Evolutionary conservation across 2,329 filamentous ascomycete genomes (phyloP), one percentile per base, ranked within the genome.

Genomic region (Botryotinia calthae): DNA sequence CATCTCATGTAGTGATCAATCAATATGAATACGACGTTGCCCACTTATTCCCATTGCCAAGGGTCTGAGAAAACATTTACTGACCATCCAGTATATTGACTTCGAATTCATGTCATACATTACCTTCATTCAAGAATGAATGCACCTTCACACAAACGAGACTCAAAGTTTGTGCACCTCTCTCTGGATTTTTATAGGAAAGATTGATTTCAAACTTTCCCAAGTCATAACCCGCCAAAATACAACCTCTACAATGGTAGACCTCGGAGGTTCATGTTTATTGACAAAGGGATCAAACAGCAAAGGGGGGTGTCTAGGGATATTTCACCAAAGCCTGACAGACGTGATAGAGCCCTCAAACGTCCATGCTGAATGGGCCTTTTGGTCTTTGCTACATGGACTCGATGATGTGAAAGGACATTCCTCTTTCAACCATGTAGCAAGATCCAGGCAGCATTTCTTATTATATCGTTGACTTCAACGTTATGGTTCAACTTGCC

Each of bases 291-390:
- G 12, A 64, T 8, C n/a, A 56, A 91, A 76, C 90, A 93, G 77
- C 91, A 93, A 80, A 86, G 91, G 69, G 86, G 88, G 73, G 82
- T 84, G 10, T 91, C 89, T 16, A 85, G 88, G 67, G 91, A 86
- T 69, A 83, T 87, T 31, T 91, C 90, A 0, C 90, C 90, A 1
- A 86, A 83, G 70, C 85, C 87, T 4, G 84, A 85, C 34, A 83
- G 82, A 64, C 82, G 79, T 9, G 74, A 80, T 25, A 73, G 75
- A 62, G 72, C 74, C 2, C 69, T 66, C 8, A 34, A 10, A 37
- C 34, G 10, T 25, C 20, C 42, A 40, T 22, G 22, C 14, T 28
- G 1, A 63, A 14, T 28, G n/a, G 16, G 8, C 44, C 44, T 37
- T 48, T 37, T 25, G 16, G n/a, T 18, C 22, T 37, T 54, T 54